Evolutionary conservation across 2,329 filamentous ascomycete species (phyloP).

Genomic region (Pseudogymnoascus sp.): DNA sequence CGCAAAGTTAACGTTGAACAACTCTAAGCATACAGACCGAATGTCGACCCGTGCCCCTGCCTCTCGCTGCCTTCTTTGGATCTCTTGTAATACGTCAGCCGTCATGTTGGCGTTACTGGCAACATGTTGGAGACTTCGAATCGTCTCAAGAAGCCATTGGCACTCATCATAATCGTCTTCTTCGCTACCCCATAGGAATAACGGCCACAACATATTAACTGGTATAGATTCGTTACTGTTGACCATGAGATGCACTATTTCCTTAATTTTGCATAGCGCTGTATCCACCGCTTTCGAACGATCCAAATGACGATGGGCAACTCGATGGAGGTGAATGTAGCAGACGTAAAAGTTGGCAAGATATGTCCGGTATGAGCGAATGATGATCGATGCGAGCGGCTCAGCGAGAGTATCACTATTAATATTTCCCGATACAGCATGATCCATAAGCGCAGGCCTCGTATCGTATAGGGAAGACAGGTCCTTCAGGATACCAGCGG

Average conservation of each 20-base stretch:
- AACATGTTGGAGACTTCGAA: constrained; percentile 32
- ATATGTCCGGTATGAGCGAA: constrained; percentile 43
- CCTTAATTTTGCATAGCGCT: constrained; percentile 39
- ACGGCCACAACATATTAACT: constrained; percentile 47
- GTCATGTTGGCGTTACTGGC: constrained; percentile 33
- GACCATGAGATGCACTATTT: constrained; percentile 36
- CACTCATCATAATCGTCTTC: constrained; percentile 39
- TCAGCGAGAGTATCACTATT: constrained; percentile 38
- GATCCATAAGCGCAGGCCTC: constrained; percentile 45
- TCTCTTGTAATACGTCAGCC: constrained; percentile 32
- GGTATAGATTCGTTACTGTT: constrained; percentile 38
- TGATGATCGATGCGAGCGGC: constrained; percentile 39
- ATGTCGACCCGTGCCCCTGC: constrained; percentile 31
- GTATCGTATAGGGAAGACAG: constrained; percentile 40
- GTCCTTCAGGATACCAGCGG: constrained; percentile 40
- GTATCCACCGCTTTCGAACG: constrained; percentile 39
- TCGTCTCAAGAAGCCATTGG: constrained; percentile 41
- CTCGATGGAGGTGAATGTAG: constrained; percentile 46
- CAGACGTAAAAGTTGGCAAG: constrained; percentile 47
- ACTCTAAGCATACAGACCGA: constrained; percentile 28
- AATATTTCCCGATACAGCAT: constrained; percentile 42
- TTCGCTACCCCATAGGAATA: constrained; percentile 46
- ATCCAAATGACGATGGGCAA: constrained; percentile 44
- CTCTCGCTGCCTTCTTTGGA: constrained; percentile 30
- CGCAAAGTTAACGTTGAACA: constrained; percentile 44